These are phyloP conservation scores for Zygoascus flipseniorum DNA, from an alignment of 805 yeast genomes.

Conservation along the genomic window DNA sequence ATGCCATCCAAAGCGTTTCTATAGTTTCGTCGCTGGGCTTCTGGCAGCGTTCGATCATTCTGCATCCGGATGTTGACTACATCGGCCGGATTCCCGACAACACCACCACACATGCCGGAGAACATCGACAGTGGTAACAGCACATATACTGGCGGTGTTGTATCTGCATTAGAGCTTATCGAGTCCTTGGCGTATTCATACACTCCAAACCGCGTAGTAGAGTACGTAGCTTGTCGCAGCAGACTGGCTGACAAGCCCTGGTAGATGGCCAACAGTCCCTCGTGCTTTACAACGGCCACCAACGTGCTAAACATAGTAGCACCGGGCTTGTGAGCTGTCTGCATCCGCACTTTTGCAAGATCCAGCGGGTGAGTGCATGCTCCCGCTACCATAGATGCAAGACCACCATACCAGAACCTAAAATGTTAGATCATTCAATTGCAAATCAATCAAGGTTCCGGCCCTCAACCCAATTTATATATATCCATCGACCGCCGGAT, in stretches of 20 bases:
- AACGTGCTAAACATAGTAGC: slow-evolving; percentile 56
- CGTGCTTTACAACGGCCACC: slow-evolving; percentile 47
- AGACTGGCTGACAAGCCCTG: slow-evolving; percentile 77
- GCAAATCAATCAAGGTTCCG: neutral
- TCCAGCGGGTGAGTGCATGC: slow-evolving; percentile 64
- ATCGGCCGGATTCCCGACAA: slow-evolving; percentile 84
- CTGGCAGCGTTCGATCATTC: slow-evolving; percentile 66
- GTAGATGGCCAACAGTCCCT: slow-evolving; percentile 59
- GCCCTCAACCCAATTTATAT: neutral
- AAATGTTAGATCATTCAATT: slow-evolving; percentile 1
- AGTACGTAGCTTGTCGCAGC: slow-evolving; percentile 80
- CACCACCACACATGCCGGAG: slow-evolving; percentile 79
- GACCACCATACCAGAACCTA: slow-evolving; percentile 38
- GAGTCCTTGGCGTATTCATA: slow-evolving; percentile 65
- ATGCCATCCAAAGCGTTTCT: slow-evolving; percentile 74
- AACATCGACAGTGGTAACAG: slow-evolving; percentile 73
- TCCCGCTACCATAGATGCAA: slow-evolving; percentile 34
- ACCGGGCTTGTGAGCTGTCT: slow-evolving; percentile 64
- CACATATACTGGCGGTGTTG: slow-evolving; percentile 46
- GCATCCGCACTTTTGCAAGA: slow-evolving; percentile 78
- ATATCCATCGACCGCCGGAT: neutral
- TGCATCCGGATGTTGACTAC: slow-evolving; percentile 88
- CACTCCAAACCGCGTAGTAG: slow-evolving; percentile 80
- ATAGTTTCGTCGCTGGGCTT: slow-evolving; percentile 60
- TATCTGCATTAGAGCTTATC: slow-evolving; percentile 32